Evolutionary conservation across 164 flowering plant species (phyloP).

Genomic region (Magnolia kwangsiensis): DNA sequence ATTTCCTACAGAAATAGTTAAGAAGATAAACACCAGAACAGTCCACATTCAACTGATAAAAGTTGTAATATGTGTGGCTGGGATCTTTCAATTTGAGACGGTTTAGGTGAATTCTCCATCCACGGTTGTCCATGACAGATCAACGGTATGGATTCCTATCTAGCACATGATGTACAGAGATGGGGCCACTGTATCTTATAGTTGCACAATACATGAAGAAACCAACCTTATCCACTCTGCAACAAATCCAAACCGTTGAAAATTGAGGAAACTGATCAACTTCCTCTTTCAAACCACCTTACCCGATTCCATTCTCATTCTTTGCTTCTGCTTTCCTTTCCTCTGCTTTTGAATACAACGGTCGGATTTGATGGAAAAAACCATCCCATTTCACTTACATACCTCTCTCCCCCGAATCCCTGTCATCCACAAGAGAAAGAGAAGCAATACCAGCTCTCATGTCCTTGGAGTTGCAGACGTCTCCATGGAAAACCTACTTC

Average conservation of each 20-base stretch:
- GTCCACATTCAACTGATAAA: too few species aligned
- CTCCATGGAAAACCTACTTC: conserved; percentile 14
- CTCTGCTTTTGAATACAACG: not conserved
- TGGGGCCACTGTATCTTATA: too few species aligned
- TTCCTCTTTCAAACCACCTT: not conserved
- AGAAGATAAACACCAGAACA: too few species aligned
- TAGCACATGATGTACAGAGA: too few species aligned
- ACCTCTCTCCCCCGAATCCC: conserved; percentile 17
- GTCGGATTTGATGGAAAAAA: conserved; percentile 27
- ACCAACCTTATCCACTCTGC: not conserved
- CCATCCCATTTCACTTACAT: conserved; percentile 17
- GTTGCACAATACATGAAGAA: too few species aligned
- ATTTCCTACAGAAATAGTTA: too few species aligned
- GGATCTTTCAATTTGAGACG: too few species aligned
- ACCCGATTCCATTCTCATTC: not conserved
- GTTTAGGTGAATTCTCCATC: too few species aligned
- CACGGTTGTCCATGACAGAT: too few species aligned
- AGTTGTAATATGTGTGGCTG: too few species aligned
- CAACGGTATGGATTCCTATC: too few species aligned
- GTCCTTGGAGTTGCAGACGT: conserved; percentile 17
- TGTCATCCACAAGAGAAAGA: conserved; percentile 8
- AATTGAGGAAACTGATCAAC: not conserved
- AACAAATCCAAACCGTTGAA: not conserved
- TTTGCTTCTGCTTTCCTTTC: not conserved
- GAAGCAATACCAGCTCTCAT: conserved; percentile 8